Percentiles rank a stretch among this genome's conserved stretches.
Conservation (phyloP, 2,329 filamentous ascomycete species). For the Ophiostoma ulmi region DNA sequence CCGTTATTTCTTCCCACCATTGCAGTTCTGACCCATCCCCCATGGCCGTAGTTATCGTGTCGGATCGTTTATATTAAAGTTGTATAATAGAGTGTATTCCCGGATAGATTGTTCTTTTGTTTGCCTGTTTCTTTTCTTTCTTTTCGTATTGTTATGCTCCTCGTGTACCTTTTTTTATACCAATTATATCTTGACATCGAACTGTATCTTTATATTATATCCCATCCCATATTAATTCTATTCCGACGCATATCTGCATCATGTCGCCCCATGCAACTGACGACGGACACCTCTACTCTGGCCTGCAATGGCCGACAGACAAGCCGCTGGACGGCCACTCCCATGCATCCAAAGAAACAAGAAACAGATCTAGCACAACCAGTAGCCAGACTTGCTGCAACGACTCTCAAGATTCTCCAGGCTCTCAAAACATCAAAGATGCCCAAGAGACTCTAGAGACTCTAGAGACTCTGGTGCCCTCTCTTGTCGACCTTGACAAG, state of each 20-base stretch:
- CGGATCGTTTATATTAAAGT: background rate
- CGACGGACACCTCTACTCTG: background rate
- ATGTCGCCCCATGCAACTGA: background rate
- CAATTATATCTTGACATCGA: background rate
- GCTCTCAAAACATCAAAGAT: background rate
- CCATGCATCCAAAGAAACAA: background rate
- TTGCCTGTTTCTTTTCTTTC: background rate
- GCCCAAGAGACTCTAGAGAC: background rate
- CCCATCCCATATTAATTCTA: background rate
- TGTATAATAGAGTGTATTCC: background rate
- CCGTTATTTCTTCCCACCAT: background rate
- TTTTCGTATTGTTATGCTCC: background rate
- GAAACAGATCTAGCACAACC: constrained; percentile 3
- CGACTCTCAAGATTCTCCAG: background rate
- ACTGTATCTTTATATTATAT: background rate
- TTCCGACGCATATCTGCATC: background rate
- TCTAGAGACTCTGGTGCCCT: background rate
- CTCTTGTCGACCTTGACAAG: background rate
- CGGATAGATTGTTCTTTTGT: background rate
- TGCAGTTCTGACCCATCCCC: background rate
- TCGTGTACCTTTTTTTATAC: background rate
- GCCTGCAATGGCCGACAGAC: constrained; percentile 9
- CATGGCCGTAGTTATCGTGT: background rate
- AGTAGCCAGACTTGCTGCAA: constrained; percentile 11
- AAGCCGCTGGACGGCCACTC: constrained; percentile 2